Evolutionary conservation across 768 basidiomycete species (phyloP).

Genomic region (Collybiopsis confluens): DNA sequence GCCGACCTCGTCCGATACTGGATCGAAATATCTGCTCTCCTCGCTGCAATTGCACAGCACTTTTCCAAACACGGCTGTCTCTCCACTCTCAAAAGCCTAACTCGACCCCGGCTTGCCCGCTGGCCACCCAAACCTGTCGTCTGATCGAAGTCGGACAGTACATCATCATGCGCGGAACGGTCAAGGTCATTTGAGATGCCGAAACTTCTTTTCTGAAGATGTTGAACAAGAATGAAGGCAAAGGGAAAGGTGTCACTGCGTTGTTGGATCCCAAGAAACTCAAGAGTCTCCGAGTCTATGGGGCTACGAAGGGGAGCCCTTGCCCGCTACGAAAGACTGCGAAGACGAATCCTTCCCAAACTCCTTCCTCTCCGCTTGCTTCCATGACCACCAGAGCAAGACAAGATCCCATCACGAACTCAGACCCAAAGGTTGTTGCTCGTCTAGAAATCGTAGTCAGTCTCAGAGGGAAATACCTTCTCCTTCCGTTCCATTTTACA

Average conservation of each 20-base stretch:
- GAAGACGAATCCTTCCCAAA: no score
- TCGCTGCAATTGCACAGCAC: conserved; percentile 88
- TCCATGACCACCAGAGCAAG: no score
- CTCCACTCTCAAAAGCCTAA: conserved; percentile 63
- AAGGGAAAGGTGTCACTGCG: conserved; percentile 37
- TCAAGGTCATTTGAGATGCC: conserved; percentile 88
- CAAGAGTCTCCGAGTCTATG: conserved; percentile 84
- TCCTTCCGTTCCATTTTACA: no score
- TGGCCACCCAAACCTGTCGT: conserved; percentile 71
- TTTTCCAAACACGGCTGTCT: conserved; percentile 90
- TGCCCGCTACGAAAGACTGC: no score
- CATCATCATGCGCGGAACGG: conserved; percentile 86
- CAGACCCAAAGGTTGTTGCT: no score
- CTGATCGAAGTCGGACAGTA: conserved; percentile 74
- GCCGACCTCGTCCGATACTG: conserved; percentile 79
- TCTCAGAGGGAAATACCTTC: no score
- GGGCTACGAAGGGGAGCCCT: conserved; percentile 78
- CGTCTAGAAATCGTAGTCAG: no score
- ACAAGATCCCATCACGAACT: no score
- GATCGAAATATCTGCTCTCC: conserved; percentile 76
- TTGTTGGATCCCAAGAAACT: conserved; percentile 82
- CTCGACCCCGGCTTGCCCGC: conserved; percentile 75
- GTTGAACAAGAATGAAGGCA: conserved; percentile 72
- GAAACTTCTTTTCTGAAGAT: conserved; percentile 78
- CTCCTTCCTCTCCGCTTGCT: no score